phyloP scores from a whole-genome alignment of 1,284 basidiomycete species.

The Boletus hoseneyae region DNA sequence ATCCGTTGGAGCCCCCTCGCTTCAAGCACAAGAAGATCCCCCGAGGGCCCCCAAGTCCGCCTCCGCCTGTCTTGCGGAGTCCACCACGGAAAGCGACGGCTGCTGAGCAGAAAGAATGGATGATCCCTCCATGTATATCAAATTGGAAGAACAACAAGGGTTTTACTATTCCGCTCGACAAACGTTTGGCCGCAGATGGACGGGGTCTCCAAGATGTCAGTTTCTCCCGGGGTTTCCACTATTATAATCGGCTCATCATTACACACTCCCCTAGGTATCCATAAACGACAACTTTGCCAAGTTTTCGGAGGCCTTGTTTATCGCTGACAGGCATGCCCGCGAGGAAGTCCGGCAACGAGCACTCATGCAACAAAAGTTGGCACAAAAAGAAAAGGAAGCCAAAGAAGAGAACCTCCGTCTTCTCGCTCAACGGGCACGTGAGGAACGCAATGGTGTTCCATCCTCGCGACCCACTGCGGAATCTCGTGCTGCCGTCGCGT shows the following conservation, averaged over 20 bases:
- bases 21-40: constrained; percentile 99
- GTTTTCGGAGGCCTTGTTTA: constrained; percentile 93
- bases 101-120: constrained; percentile 99
- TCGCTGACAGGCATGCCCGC: constrained; percentile 97
- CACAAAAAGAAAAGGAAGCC: constrained; percentile 92
- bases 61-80: constrained; percentile 94
- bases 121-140: constrained; percentile 99
- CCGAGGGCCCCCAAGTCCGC: constrained; percentile 91
- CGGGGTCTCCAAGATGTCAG: constrained; percentile 95
- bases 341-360: constrained; percentile 96
- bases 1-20: constrained; percentile 93
- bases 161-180: constrained; percentile 98
- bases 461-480: constrained; percentile 53
- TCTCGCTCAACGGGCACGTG: constrained; percentile 91
- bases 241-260: constrained; percentile 4
- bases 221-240: constrained; percentile 14
- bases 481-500: constrained; percentile 66
- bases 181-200: constrained; percentile 96
- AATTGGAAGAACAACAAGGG: constrained; percentile 99
- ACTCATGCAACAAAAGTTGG: constrained; percentile 97
- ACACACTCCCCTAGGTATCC: constrained; percentile 59
- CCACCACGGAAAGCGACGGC: constrained; percentile 95
- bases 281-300: constrained; percentile 99
- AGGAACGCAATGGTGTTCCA: constrained; percentile 83
- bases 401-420: constrained; percentile 96